Conservation (phyloP, 495 filamentous ascomycete genomes). For the Aspergillus asperescens region DNA sequence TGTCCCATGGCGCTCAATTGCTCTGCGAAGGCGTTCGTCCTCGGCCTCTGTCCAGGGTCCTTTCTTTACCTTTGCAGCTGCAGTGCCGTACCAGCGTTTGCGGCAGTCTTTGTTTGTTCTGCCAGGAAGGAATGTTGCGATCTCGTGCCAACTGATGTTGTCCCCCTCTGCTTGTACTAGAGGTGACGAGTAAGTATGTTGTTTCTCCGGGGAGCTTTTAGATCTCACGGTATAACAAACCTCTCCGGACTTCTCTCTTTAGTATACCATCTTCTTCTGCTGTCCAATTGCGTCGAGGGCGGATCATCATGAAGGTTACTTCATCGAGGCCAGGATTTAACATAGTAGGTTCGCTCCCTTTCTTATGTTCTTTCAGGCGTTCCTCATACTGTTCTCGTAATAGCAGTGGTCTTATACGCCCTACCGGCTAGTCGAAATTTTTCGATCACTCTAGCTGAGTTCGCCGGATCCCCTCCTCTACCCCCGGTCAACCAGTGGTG, state of each 20-base stretch:
- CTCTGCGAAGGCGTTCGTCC: slow-evolving; percentile 2
- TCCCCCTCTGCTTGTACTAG: slow-evolving; percentile 4
- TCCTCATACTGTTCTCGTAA: background rate
- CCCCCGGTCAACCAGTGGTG: background rate
- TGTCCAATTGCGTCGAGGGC: slow-evolving; percentile 1
- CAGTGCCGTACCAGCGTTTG: slow-evolving; percentile 5
- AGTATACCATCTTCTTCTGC: background rate
- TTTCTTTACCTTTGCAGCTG: slow-evolving; percentile 2
- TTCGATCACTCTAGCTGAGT: background rate
- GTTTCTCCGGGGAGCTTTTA: background rate
- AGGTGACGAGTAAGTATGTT: background rate
- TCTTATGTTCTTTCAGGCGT: background rate
- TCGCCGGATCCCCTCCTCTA: background rate
- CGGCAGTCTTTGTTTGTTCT: slow-evolving; percentile 6
- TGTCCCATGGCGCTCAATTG: slow-evolving; percentile 6
- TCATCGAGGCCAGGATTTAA: background rate
- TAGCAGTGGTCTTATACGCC: background rate
- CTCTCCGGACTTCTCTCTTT: background rate
- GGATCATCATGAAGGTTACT: background rate
- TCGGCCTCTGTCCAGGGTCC: slow-evolving; percentile 1
- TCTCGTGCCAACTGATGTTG: slow-evolving; percentile 6
- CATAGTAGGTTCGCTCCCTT: background rate
- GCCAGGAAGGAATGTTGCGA: slow-evolving; percentile 2
- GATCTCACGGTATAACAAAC: background rate
- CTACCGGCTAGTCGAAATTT: background rate